Base-by-base conservation (phyloP, 345 rosid species). In the Eucalyptus caleyi region DNA sequence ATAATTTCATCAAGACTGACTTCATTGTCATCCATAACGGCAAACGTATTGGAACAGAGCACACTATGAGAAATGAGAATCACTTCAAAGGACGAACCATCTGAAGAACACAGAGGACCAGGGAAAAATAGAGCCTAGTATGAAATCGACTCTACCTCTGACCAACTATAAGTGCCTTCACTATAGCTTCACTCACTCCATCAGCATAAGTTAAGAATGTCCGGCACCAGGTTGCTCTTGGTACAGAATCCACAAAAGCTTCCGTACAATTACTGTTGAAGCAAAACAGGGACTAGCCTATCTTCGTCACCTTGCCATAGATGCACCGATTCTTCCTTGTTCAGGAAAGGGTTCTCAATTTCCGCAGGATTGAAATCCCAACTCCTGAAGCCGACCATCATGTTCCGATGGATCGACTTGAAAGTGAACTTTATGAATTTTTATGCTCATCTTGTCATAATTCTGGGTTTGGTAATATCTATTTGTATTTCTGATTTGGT, bases 331-430 rank as follows among this genome's bases (percentile, higher is more conserved):
- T 50, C 19, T 50, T 50, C 54, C 54, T 50, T 50, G 54, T 91
- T 87, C 2, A 93, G 94, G 85, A 96, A 94, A 59, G 96, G 98
- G 91, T 93, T 92, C 88, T 93, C 69, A 12, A 95, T 92, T 34
- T 93, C 96, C 90, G 93, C 90, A 3, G 98, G 98, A 89, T 93
- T 93, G 23, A 95, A 96, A 80, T 95, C 97, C 99, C 97, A 96
- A 34, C 82, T 92, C 86, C 97, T 96, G 87, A 95, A 97, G 49
- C 92, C 94, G 4, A 95, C 86, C 86, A 87, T 95, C 94, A 95
- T 85, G 91, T 97, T 98, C 7, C 94, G 89, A 86, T 93, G 93
- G 15, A 95, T 49, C 27, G 97, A 94, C 91, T 95, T 95, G 2
- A 60, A 60, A 5, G 32, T 27, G 67, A 60, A 60, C 67, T 60